Conservation (phyloP, 768 basidiomycete genomes). For the Calvatia gigantea region DNA sequence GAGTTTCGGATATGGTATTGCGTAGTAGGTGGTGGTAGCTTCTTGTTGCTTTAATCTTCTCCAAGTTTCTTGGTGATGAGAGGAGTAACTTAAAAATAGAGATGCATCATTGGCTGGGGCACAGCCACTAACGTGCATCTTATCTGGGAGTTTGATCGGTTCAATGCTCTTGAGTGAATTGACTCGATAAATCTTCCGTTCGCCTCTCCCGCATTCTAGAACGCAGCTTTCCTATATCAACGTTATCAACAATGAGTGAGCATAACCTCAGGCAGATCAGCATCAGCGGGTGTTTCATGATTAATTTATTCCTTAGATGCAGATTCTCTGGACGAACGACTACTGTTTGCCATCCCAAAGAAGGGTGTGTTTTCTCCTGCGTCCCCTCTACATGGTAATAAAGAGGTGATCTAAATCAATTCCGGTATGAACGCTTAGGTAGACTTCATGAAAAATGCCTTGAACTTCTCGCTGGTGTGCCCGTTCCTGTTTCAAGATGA, state of each 20-base stretch:
- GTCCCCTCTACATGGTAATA: slow-evolving; percentile 1
- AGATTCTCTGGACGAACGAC: slow-evolving; percentile 78
- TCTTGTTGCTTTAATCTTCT: too few relatives aligned
- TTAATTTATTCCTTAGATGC: slow-evolving; percentile 37
- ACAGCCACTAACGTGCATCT: slow-evolving; percentile 13
- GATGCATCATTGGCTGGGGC: background rate
- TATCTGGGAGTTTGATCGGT: slow-evolving; percentile 3
- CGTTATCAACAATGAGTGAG: slow-evolving; percentile 12
- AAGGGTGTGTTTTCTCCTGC: slow-evolving; percentile 60
- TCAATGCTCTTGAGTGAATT: background rate
- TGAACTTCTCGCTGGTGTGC: slow-evolving; percentile 74
- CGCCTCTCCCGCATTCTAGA: background rate
- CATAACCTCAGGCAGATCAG: background rate
- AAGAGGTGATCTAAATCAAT: background rate
- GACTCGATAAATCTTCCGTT: slow-evolving; percentile 5
- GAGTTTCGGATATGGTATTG: background rate
- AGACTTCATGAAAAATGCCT: slow-evolving; percentile 90
- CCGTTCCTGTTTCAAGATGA: background rate
- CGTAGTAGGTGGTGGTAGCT: background rate
- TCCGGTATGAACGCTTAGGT: slow-evolving; percentile 46
- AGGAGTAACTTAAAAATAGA: too few relatives aligned
- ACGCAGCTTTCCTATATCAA: background rate
- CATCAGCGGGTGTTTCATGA: slow-evolving; percentile 1
- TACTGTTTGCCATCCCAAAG: slow-evolving; percentile 96
- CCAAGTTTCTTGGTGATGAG: too few relatives aligned